Percentiles rank a stretch among this genome's conserved stretches.
Conservation (phyloP, 495 filamentous ascomycete species). For the Antarctomyces pellizariae region DNA sequence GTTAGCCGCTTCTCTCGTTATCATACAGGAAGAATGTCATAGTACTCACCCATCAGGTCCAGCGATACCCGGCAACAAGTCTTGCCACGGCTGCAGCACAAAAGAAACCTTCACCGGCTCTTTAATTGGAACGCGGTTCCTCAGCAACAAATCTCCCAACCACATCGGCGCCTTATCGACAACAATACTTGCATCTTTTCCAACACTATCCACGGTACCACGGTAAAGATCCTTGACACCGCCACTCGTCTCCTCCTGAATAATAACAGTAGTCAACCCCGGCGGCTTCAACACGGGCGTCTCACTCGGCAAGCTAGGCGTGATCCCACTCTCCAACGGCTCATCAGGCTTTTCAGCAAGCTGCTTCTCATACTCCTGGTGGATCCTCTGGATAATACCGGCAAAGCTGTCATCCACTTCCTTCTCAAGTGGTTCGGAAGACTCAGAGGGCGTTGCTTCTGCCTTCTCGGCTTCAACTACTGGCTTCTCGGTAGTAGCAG, state of each 20-base stretch:
- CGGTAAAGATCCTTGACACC: constrained; percentile 82
- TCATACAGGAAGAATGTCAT: no score
- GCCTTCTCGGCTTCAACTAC: constrained; percentile 32
- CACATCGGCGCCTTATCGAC: constrained; percentile 73
- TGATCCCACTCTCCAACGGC: constrained; percentile 41
- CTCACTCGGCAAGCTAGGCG: constrained; percentile 58
- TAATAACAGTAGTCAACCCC: constrained; percentile 57
- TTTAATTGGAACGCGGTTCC: constrained; percentile 65
- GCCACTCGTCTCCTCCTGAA: constrained; percentile 85
- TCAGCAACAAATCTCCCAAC: constrained; percentile 75
- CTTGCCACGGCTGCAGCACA: constrained; percentile 62
- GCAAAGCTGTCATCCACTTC: constrained; percentile 62
- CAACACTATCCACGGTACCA: constrained; percentile 58
- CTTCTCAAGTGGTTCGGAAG: constrained; percentile 59
- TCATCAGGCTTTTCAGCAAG: constrained; percentile 21
- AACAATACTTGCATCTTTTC: constrained; percentile 55
- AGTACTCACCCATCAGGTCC: constrained; percentile 31
- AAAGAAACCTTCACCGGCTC: constrained; percentile 91
- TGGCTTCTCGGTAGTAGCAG: constrained; percentile 44
- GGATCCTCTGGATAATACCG: constrained; percentile 58
- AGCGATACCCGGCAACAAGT: constrained; percentile 44
- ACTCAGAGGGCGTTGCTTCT: constrained; percentile 18
- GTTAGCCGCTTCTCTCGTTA: constrained; percentile 12
- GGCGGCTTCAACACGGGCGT: constrained; percentile 71
- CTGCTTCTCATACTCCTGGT: constrained; percentile 41